phyloP scores from a whole-genome alignment of 257 asterid species.

The Verbascum thapsus region DNA sequence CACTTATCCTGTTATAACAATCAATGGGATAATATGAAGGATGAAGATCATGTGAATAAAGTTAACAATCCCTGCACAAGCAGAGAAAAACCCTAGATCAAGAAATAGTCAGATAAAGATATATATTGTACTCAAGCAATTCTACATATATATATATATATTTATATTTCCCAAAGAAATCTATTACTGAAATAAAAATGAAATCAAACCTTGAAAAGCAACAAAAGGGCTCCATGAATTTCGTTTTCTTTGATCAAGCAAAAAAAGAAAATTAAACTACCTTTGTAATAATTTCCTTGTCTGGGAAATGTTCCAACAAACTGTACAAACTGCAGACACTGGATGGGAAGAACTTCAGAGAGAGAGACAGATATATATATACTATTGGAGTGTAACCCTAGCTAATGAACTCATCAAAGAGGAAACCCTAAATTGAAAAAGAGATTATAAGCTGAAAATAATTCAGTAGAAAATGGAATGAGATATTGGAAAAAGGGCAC shows the following conservation, averaged over 20 bases:
- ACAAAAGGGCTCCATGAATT: constrained; percentile 32
- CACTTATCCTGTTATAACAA: constrained; percentile 18
- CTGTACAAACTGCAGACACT: constrained; percentile 31
- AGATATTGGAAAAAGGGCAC: constrained; percentile 37
- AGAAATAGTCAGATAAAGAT: constrained; percentile 28
- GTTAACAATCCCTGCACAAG: constrained; percentile 28
- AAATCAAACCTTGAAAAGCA: constrained; percentile 17
- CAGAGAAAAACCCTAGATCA: constrained; percentile 49
- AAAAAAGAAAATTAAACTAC: constrained; percentile 38
- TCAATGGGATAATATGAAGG: constrained; percentile 5
- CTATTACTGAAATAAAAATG: constrained; percentile 13
- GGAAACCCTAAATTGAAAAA: constrained; percentile 48
- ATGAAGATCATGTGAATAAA: constrained; percentile 14
- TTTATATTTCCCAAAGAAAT: constrained; percentile 34
- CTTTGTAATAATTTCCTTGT: constrained; percentile 33
- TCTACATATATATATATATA: constrained; percentile 5
- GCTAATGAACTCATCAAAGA: constrained; percentile 12
- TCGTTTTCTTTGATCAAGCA: constrained; percentile 41
- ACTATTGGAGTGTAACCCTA: constrained; percentile 15
- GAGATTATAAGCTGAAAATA: constrained; percentile 21
- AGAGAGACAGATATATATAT: constrained; percentile 30
- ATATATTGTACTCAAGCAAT: constrained; percentile 20
- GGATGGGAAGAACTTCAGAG: constrained; percentile 24
- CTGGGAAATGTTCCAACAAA: constrained; percentile 34
- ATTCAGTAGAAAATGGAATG: constrained; percentile 22